Evolutionary conservation across 371 early-diverging fungal genomes (phyloP).

Genomic region (Mortierella sp.): DNA sequence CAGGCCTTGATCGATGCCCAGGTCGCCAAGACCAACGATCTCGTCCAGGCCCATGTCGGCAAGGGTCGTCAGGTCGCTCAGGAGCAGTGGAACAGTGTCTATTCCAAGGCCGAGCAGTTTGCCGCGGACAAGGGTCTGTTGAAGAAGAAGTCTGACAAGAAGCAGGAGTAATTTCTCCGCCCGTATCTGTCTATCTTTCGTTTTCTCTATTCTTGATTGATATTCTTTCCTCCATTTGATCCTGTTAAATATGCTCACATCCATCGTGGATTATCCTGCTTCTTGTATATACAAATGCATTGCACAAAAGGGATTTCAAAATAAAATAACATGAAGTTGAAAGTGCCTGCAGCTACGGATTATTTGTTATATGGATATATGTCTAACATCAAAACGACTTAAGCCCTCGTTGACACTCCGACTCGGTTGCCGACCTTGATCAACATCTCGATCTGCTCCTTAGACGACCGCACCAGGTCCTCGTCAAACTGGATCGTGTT

Average conservation of each 20-base stretch:
- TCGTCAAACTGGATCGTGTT: constrained; percentile 68
- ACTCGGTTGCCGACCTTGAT: constrained; percentile 54
- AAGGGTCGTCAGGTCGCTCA: constrained; percentile 46
- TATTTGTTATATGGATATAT: no score
- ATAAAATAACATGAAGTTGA: no score
- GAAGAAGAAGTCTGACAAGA: constrained; percentile 52
- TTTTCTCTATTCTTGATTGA: no score
- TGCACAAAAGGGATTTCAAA: no score
- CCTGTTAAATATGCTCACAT: no score
- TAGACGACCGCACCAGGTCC: constrained; percentile 62
- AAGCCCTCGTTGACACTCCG: constrained; percentile 21
- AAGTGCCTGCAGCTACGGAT: no score
- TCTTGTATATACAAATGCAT: no score
- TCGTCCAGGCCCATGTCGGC: constrained; percentile 42
- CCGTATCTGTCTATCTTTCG: not conserved
- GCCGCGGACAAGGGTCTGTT: constrained; percentile 46
- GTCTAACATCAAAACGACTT: not conserved
- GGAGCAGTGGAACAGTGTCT: constrained; percentile 31
- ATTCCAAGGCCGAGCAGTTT: constrained; percentile 47
- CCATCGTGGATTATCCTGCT: no score
- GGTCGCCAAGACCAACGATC: constrained; percentile 54
- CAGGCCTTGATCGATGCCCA: constrained; percentile 64
- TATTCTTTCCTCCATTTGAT: no score
- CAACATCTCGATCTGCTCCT: constrained; percentile 64
- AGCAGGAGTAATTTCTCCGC: constrained; percentile 27